A percentile compares a stretch with the other conserved stretches of the same genome.
Conservation (phyloP, 2,329 filamentous ascomycete species). For the Emergomyces pasteurianus region DNA sequence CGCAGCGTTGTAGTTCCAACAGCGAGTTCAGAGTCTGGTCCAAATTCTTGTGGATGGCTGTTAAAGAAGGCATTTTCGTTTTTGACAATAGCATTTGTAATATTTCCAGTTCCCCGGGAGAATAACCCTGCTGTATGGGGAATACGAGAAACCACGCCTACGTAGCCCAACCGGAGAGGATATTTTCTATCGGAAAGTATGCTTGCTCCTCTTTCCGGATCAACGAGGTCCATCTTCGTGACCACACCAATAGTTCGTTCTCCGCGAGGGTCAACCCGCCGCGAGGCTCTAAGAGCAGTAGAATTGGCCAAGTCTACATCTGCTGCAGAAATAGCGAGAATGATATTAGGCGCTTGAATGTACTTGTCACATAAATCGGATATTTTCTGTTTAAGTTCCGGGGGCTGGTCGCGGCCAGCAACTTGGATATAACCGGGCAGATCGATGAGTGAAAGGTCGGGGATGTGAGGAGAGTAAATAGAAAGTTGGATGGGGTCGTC, state of each 20-base stretch:
- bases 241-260: constrained; percentile 97
- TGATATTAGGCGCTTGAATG: constrained; percentile 90
- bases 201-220: constrained; percentile 61
- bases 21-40: constrained; percentile 55
- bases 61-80: constrained; percentile 85
- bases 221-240: constrained; percentile 97
- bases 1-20: constrained; percentile 79
- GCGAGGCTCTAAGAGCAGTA: constrained; percentile 76
- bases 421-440: constrained; percentile 97
- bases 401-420: constrained; percentile 76
- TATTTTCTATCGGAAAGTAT: constrained; percentile 87
- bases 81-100: constrained; percentile 68
- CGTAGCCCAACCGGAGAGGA: constrained; percentile 85
- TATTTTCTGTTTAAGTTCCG: constrained; percentile 90
- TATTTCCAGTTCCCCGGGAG: constrained; percentile 66
- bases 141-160: constrained; percentile 81
- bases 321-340: constrained; percentile 91
- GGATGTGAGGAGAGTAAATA: constrained; percentile 90
- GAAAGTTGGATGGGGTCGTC: constrained; percentile 94
- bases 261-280: constrained; percentile 83
- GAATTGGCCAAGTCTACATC: constrained; percentile 97
- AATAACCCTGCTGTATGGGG: constrained; percentile 62
- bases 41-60: constrained; percentile 69
- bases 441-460: constrained; percentile 90
- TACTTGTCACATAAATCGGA: constrained; percentile 96